Conservation (phyloP, 2,329 filamentous ascomycete species). For the Neonectria faginata region DNA sequence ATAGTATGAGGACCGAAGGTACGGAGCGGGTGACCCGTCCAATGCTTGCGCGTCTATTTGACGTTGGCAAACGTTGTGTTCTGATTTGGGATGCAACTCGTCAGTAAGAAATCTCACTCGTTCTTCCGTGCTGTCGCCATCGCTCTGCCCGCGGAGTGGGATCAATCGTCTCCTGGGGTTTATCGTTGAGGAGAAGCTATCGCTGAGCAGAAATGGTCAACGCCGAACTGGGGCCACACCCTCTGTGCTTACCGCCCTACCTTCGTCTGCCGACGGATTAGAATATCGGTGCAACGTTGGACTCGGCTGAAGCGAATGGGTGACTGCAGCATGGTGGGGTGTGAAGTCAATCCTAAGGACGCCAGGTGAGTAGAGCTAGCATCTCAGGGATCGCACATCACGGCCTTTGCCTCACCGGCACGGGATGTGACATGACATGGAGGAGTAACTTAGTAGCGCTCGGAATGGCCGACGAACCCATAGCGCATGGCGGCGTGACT, state of each 20-base stretch:
- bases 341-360: slow-evolving; percentile 12
- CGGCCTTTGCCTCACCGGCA: slow-evolving; percentile 31
- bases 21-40: not conserved
- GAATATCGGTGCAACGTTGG: slow-evolving; percentile 16
- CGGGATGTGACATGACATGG: slow-evolving; percentile 40
- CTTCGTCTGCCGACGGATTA: slow-evolving; percentile 26
- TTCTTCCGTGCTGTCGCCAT: not conserved
- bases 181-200: not conserved
- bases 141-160: slow-evolving; percentile 8
- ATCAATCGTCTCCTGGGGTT: slow-evolving; percentile 1
- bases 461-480: slow-evolving; percentile 39
- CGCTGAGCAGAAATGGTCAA: slow-evolving; percentile 21
- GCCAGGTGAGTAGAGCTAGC: slow-evolving; percentile 17
- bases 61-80: not conserved
- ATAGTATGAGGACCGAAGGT: not conserved
- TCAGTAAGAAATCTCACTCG: not conserved
- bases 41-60: not conserved
- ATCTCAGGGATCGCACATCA: slow-evolving; percentile 42
- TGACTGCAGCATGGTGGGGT: slow-evolving; percentile 20
- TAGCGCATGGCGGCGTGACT: slow-evolving; percentile 21
- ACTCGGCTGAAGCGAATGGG: slow-evolving; percentile 16
- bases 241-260: slow-evolving; percentile 27
- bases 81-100: not conserved
- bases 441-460: slow-evolving; percentile 31
- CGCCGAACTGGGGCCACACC: slow-evolving; percentile 47